phyloP scores from a whole-genome alignment of 1,284 basidiomycete genomes.

The Pisolithus thermaeus region DNA sequence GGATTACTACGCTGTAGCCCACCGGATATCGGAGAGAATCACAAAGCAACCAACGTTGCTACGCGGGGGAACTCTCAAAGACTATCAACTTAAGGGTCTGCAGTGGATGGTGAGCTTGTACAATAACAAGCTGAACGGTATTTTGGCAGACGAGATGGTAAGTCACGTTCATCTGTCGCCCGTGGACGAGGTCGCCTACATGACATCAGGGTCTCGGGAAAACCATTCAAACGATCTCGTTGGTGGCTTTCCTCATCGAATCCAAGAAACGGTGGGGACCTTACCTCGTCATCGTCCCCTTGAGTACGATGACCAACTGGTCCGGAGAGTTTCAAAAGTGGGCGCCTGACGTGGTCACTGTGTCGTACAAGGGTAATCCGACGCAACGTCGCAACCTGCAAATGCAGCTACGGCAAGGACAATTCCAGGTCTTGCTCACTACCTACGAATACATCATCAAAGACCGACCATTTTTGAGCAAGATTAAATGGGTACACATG shows the following conservation, averaged over 20 bases:
- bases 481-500: conserved; percentile 98
- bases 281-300: conserved; percentile 95
- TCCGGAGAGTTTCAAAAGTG: conserved; percentile 95
- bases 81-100: conserved; percentile 88
- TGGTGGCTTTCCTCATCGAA: conserved; percentile 96
- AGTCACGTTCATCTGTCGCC: conserved; percentile 16
- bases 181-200: neutral
- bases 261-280: conserved; percentile 88
- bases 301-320: conserved; percentile 99
- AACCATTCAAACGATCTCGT: conserved; percentile 94
- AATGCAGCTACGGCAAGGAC: conserved; percentile 66
- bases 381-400: conserved; percentile 72
- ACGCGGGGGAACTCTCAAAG: conserved; percentile 82
- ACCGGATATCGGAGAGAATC: conserved; percentile 88
- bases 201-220: conserved; percentile 85
- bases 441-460: conserved; percentile 99
- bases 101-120: conserved; percentile 99
- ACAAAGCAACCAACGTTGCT: conserved; percentile 80
- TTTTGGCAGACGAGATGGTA: conserved; percentile 98
- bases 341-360: conserved; percentile 83
- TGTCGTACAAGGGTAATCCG: conserved; percentile 95
- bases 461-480: conserved; percentile 85
- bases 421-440: conserved; percentile 95
- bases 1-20: conserved; percentile 97
- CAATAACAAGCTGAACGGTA: conserved; percentile 97